Base-by-base conservation (phyloP, 2,329 filamentous ascomycete species). In the Simplicillium aogashimaense region DNA sequence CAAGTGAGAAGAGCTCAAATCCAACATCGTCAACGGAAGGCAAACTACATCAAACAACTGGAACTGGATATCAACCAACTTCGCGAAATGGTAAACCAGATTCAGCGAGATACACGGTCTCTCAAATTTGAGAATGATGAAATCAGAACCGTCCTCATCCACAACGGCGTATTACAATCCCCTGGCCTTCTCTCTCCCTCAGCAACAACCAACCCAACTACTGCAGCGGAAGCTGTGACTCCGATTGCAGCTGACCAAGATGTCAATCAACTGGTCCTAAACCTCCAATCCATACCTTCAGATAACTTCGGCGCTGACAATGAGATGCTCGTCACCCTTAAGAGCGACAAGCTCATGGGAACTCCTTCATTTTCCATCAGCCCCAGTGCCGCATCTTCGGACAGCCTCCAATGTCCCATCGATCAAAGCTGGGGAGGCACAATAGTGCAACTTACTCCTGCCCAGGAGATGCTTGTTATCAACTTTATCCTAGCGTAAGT, bases 1-100 rank as follows among this genome's bases (percentile, higher is more conserved):
- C 72, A 76, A 45, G 72, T 76, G 38, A 58, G 71, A 3, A 64
- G 61, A 16, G 72, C 72, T 2, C 72, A 76, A 59, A 65, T 68
- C 30, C 65, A 74, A 51, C 72, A 76, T 48, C 70, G 72, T 13
- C 66, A 72, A 52, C 69, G 72, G 50, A 76, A 75, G 50, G 70
- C 67, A 38, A 67, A 74, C 51, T 73, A 76, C 50, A 63, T 70
- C 45, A 67, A 66, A 49, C 60, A 74, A 56, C 66, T 76, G 25
- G 72, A 76, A 58, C 56, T 65, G 44, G 70, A 76, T 47, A 56
- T 71, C 14, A 58, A 62, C 12, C 59, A 61, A 45, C 61, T 72
- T 41, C 65, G 71, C 11, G 65, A 69, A 38, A 53, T 67, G 46
- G 69, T 76, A 43, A 57, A 63, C 31, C 53, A 53, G 13, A 55